A percentile compares a stretch with the other conserved stretches of the same genome.
phyloP scores from a whole-genome alignment of 345 rosid genomes.

The Excoecaria cochinchinensis region DNA sequence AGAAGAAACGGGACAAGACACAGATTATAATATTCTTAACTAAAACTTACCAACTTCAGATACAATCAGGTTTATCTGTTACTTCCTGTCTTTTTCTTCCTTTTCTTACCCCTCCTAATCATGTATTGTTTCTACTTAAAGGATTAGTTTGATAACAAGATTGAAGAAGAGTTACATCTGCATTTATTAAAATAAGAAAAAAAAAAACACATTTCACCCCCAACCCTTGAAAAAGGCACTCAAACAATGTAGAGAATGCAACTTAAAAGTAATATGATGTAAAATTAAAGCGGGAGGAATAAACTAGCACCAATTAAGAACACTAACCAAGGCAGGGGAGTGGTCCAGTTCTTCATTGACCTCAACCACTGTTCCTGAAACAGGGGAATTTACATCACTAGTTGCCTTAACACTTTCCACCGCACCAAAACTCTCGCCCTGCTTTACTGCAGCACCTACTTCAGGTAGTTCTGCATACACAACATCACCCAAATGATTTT shows the following conservation, averaged over 20 bases:
- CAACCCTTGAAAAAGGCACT: neutral
- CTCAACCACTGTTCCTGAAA: slow-evolving; percentile 80
- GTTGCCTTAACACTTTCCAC: slow-evolving; percentile 99
- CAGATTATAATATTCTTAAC: neutral
- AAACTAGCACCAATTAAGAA: slow-evolving; percentile 10
- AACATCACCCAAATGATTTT: slow-evolving; percentile 95
- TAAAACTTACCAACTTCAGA: neutral
- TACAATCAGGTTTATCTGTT: neutral
- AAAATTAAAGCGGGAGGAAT: neutral
- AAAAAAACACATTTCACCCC: neutral
- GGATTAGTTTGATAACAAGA: too few species aligned
- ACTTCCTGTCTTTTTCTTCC: neutral
- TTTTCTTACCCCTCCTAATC: neutral
- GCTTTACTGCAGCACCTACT: slow-evolving; percentile 55
- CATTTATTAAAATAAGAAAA: neutral
- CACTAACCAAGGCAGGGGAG: slow-evolving; percentile 82
- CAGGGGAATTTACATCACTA: slow-evolving; percentile 87
- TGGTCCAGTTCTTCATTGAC: slow-evolving; percentile 59
- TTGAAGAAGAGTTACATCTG: neutral
- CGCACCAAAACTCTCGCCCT: slow-evolving; percentile 85
- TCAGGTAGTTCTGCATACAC: slow-evolving; percentile 93
- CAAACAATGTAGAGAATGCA: neutral
- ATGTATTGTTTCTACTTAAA: too few species aligned
- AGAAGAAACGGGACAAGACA: too few species aligned
- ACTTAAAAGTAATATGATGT: neutral